Base-by-base conservation (phyloP, 345 rosid species). In the Leavenworthia alabamica region DNA sequence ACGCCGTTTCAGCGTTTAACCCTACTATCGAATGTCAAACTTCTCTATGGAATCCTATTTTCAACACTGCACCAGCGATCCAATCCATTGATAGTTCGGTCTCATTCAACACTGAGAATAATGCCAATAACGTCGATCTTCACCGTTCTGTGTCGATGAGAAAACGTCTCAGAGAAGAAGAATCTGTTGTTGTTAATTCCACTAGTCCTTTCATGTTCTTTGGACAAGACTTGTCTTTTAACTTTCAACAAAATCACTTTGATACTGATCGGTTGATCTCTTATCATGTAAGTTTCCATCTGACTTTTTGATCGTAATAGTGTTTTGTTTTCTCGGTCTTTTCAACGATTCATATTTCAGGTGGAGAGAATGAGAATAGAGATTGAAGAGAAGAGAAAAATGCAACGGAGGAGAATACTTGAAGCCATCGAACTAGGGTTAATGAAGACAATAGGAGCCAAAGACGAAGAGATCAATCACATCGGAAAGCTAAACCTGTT, bases 381-480 rank as follows among this genome's bases (percentile, higher is more conserved):
- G 68, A 73, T 90, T 12, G 93, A 86, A 50, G 83, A 83, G 33
- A 82, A 44, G 60, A 72, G 84, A 51, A 83, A 69, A 62, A 74
- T 77, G 16, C 86, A 85, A 72, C 75, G 81, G 6, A 78, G 77
- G 68, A 81, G 61, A 61, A 77, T 87, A 24, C 62, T 81, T 23
- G 82, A 78, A 44, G 78, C 77, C 10, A 72, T 90, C 3, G 88
- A 83, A 42, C 86, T 70, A 51, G 77, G 84, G 8, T 37, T 85
- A 36, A 62, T 42, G 75, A 86, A 79, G 72, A 72, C 73, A 47
- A 43, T 90, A 20, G 73, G 74, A 28, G 76, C 80, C 2, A 90
- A 85, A 60, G 97, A 90, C 44, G 97, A 90, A 39, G 95, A 90
- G 69, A 79, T 90, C 2, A 83, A 80, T 14, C 81, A 82, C 70